phyloP scores from a whole-genome alignment of 257 asterid species.

The Plantago elongata region DNA sequence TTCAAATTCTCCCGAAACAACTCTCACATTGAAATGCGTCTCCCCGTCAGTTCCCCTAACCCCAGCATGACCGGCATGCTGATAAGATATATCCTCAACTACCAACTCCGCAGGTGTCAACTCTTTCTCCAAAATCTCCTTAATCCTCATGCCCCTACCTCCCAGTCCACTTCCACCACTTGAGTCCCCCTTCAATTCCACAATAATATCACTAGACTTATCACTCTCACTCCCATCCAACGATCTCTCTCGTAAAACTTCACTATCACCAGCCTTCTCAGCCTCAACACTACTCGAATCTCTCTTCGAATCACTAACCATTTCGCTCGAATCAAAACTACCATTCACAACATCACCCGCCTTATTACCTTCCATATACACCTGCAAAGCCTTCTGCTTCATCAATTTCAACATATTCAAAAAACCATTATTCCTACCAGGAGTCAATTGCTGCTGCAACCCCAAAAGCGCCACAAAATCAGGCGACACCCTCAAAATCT shows the following conservation, averaged over 20 bases:
- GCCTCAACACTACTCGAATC: constrained; percentile 19
- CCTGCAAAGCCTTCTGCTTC: constrained; percentile 73
- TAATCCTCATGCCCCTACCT: constrained; percentile 57
- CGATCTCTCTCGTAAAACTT: constrained; percentile 6
- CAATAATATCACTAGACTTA: constrained; percentile 22
- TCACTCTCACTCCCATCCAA: constrained; percentile 21
- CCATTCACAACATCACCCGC: constrained; percentile 12
- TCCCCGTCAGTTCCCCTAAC: constrained; percentile 69
- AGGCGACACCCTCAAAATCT: constrained; percentile 66
- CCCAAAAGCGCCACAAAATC: constrained; percentile 74
- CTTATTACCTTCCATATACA: constrained; percentile 50
- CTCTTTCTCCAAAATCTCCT: constrained; percentile 47
- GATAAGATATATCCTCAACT: constrained; percentile 77
- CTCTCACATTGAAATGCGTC: constrained; percentile 76
- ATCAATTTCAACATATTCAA: constrained; percentile 86
- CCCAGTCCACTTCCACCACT: constrained; percentile 38
- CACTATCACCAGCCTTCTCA: constrained; percentile 32
- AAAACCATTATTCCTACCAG: constrained; percentile 80
- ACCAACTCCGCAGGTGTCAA: constrained; percentile 46
- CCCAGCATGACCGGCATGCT: constrained; percentile 85
- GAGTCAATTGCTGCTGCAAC: constrained; percentile 67
- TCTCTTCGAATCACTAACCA: no score
- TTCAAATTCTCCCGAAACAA: constrained; percentile 66
- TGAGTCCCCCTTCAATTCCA: constrained; percentile 10
- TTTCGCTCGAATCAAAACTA: no score